Evolutionary conservation across 2,329 filamentous ascomycete species (phyloP), one percentile per base, ranked within the genome.

Genomic region (Colletotrichum melonis): DNA sequence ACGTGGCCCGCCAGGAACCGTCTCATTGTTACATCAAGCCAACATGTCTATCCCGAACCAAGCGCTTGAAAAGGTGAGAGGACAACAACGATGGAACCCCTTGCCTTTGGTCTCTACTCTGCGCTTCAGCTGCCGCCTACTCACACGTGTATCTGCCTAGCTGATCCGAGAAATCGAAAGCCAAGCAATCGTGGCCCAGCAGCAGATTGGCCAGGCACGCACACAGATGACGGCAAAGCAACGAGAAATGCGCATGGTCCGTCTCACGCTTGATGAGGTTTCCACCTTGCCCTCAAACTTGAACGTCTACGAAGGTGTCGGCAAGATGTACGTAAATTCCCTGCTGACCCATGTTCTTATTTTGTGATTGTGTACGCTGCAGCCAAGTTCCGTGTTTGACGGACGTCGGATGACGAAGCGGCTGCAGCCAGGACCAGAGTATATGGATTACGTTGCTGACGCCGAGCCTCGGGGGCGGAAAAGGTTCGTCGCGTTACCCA

Each of bases 31-130:
- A 22, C 16, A 62, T 26, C 12, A 14, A 32, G 56, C 19, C 79
- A 89, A 78, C 64, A 98, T 98, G 96, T 94, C 96, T 67, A 97
- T 98, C 78, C 93, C 95, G 67, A 98, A 97, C 80, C 94, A 97
- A 86, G 95, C 95, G 72, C 87, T 98, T 76, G 94, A 98, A 82
- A 98, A 98, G 92, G 96, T 96, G 81, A 74, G 83, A 24, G 19
- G 11, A 7, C 6, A 57, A 30, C 28, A 28, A 8, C 38, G 2
- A 8, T 12, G 35, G 52, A 5, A 22, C 16, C 19, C 28, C 22
- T 8, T 30, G 22, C 12, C 24, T 26, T 54, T 6, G 7, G 16
- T 16, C n/a, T 26, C 6, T 54, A 42, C 16, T n/a, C 16, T 22
- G 19, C 19, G 54, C 66, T 32, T 63, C 30, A 35, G 32, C 55